Base-by-base conservation (phyloP, 129 eudicot genomes). In the carrot (Daucus carota) region DNA sequence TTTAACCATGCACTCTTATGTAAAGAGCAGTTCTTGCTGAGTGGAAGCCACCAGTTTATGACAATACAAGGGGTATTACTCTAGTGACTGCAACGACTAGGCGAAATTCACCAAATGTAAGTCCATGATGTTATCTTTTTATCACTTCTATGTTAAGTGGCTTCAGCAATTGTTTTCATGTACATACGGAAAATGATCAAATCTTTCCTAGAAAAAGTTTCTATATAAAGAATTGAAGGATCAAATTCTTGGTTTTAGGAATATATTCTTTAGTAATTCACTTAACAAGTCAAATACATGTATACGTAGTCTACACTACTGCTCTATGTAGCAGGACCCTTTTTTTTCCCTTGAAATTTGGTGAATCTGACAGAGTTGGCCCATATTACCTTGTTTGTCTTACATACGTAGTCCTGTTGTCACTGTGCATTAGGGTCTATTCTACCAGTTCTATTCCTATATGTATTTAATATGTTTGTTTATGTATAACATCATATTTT, bases 41-140 rank as follows among this genome's bases (percentile, higher is more conserved):
- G 83, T 95, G 99, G 99, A 95, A 95, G 80, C 99, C 96, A 13
- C 97, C 99, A 20, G 94, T 94, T n/a, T 94, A 94, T 87, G 99
- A 91, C 77, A 94, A 95, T 79, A 83, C 89, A 69, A 88, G 63
- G 80, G 99, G 99, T 43, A 86, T 95, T 80, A 88, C 86, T 65
- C 84, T 95, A 83, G 97, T 95, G 81, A 88, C 99, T 43, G 99
- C 99, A 70, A 84, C 97, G 36, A 95, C 99, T 62, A 93, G 99
- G 71, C 96, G 99, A 75, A 95, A 95, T 83, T 95, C 99, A 83
- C 99, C 99, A 38, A 95, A 92, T 83, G 99, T 95, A 86, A 85
- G 80, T 24, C 52, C 73, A 57, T 48, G 8, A 18, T 43, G 48
- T 74, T 57, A 22, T 43, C 11, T 72, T 52, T 41, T 29, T 8